Percentiles rank a stretch among this genome's conserved stretches.
These are phyloP conservation scores for Tulasnella sp. DNA, from an alignment of 768 basidiomycete genomes.

Conservation along the genomic window DNA sequence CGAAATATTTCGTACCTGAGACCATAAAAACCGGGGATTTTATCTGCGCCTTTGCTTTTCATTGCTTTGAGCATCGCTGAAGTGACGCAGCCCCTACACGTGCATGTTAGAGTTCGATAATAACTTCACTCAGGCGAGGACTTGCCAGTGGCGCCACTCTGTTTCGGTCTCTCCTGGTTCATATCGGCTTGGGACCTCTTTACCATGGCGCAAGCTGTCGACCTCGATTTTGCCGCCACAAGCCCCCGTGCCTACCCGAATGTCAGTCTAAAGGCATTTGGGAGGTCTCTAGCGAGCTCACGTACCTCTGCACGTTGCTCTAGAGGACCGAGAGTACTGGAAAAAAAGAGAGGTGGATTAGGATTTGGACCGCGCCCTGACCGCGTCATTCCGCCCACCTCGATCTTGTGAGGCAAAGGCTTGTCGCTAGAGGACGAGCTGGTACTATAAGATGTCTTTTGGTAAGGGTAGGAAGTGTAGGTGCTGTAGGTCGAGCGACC, in stretches of 20 bases:
- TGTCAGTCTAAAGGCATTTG: not conserved
- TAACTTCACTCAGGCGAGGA: constrained; percentile 27
- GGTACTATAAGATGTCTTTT: not conserved
- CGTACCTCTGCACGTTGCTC: not conserved
- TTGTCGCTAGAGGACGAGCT: not conserved
- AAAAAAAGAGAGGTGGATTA: not conserved
- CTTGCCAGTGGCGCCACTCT: constrained; percentile 71
- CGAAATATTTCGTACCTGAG: constrained; percentile 39
- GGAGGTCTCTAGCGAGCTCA: not conserved
- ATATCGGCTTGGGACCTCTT: constrained; percentile 37
- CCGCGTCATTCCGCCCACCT: not conserved
- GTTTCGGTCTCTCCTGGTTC: constrained; percentile 45
- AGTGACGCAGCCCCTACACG: constrained; percentile 58
- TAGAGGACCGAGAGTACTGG: not conserved
- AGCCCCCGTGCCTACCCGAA: not conserved
- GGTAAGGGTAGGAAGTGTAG: not conserved
- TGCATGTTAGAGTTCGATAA: not conserved
- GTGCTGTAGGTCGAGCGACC: not conserved
- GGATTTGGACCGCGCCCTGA: not conserved
- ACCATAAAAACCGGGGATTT: constrained; percentile 43
- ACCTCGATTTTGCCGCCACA: not conserved
- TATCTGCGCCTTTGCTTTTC: constrained; percentile 37
- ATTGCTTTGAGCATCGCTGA: constrained; percentile 47
- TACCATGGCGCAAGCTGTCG: constrained; percentile 54
- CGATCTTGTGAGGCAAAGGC: not conserved